A percentile compares a stretch with the other conserved stretches of the same genome.
These are phyloP conservation scores for Pichia heedii DNA, from an alignment of 805 yeast species.

Conservation along the genomic window DNA sequence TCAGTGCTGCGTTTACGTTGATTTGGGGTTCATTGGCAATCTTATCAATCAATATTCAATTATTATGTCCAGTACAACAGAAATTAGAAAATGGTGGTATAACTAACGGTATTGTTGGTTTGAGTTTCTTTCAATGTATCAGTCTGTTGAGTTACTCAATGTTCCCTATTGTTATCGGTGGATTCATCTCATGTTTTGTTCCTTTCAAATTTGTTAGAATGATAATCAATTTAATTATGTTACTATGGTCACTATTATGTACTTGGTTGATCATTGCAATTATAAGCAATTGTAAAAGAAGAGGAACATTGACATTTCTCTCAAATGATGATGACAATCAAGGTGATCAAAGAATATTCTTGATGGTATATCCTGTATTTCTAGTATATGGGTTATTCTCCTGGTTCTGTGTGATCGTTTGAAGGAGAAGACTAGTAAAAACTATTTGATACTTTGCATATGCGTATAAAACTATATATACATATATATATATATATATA, in stretches of 20 bases:
- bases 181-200: conserved; percentile 35
- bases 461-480: too few relatives aligned
- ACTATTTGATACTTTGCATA: too few relatives aligned
- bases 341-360: conserved; percentile 43
- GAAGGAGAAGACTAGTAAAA: too few relatives aligned
- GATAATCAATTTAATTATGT: conserved; percentile 31
- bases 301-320: conserved; percentile 11
- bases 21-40: conserved; percentile 43
- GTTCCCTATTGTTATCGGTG: conserved; percentile 46
- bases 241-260: conserved; percentile 44
- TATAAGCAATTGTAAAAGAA: conserved; percentile 25
- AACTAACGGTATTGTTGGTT: conserved; percentile 28
- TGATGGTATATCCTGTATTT: conserved; percentile 46
- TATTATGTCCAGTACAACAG: conserved; percentile 39
- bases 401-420: conserved; percentile 45
- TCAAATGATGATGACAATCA: conserved; percentile 28
- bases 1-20: conserved; percentile 45
- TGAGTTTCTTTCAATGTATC: conserved; percentile 47
- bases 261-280: conserved; percentile 44
- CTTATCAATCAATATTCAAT: conserved; percentile 44
- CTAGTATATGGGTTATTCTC: conserved; percentile 43
- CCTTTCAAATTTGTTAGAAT: conserved; percentile 36
- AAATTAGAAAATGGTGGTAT: conserved; percentile 19
- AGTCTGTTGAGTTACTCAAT: conserved; percentile 48
- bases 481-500: too few relatives aligned